Evolutionary conservation across 805 yeast species (phyloP), one percentile per base, ranked within the genome.

Genomic region (Metschnikowia gelsemii): DNA sequence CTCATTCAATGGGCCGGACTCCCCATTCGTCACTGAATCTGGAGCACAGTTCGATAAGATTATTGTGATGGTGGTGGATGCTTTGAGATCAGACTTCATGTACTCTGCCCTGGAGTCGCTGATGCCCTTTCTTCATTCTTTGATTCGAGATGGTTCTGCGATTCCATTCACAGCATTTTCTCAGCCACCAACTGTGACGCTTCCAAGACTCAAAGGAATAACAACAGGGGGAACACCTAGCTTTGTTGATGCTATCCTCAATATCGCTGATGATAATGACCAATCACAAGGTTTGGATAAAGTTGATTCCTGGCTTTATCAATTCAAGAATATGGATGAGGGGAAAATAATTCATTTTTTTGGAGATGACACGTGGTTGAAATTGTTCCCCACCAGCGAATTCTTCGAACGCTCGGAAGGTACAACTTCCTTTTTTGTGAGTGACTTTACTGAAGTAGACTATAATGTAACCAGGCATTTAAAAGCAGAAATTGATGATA

Each of bases 351-450:
- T 93, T 21, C 84, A 89, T 57, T 87, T 93, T 76, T 91, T 76
- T 66, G 99, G 99, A 23, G 99, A 93, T 62, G 99, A 93, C 58
- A 93, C 99, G 1, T 93, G 99, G 99, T 63, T 90, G 47, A 90
- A 88, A 57, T 70, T 93, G 35, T 93, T 90, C 51, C 96, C 96
- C 0, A 58, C 57, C 5, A 51, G 42, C 5, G 62, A 62, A 7
- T 72, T 72, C 49, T 90, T 91, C 55, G 69, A 71, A 16, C 69
- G 74, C 33, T 65, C 59, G 21, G 98, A 93, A 28, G 98, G 98
- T 1, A 91, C 98, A 0, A 81, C 86, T 32, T 88, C 96, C 38
- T 93, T 93, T 59, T 93, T 86, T 59, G 99, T 93, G 1, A 83
- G 93, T 40, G 99, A 93, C 59, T 93, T 87, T 59, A 86, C 91